Base-by-base conservation (phyloP, 768 basidiomycete genomes). In the Hydnomerulius pinastri region DNA sequence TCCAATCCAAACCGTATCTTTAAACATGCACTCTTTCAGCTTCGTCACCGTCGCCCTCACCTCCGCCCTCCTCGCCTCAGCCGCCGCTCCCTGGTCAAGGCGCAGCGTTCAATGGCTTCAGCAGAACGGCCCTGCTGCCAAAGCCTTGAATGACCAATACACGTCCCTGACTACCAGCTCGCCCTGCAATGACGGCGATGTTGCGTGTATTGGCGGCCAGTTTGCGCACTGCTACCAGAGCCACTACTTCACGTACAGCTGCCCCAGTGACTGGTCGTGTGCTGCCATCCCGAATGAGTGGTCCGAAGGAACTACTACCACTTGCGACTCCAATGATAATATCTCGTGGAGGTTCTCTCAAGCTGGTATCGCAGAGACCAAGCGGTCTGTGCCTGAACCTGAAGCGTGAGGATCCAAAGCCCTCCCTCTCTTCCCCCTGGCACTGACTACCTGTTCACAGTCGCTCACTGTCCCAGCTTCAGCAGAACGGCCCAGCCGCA, bases 141-240 rank as follows among this genome's bases (percentile, higher is more conserved):
- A 61, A n/a, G 56, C 53, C 18, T 47, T 64, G n/a, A 64, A 64
- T 21, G 54, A 61, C 29, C 54, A 64, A 28, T 63, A 64, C 17
- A 32, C 29, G 0, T 10, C 54, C 4, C 37, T 64, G 33, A 55
- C 50, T n/a, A 25, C 42, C 15, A 49, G 20, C 50, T 63, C 59
- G 18, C 13, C 59, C 15, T 64, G 62, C 44, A 50, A 35, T 6
- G 39, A 54, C 11, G 62, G 56, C 2, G 35, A 63, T 1, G 1
- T 49, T 20, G 62, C 62, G 24, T 64, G 62, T 37, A 39, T 64
- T 37, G n/a, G 18, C 17, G 59, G 57, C 20, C 29, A 47, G 39
- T 64, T 56, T 37, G 62, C 56, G 2, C 15, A 39, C 7, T 64
- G 62, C 42, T 25, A 54, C 30, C 38, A 53, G 21, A 27, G 53